Evolutionary conservation across 2,329 filamentous ascomycete genomes (phyloP), one percentile per base, ranked within the genome.

Genomic region (Clarireedia homoeocarpa): DNA sequence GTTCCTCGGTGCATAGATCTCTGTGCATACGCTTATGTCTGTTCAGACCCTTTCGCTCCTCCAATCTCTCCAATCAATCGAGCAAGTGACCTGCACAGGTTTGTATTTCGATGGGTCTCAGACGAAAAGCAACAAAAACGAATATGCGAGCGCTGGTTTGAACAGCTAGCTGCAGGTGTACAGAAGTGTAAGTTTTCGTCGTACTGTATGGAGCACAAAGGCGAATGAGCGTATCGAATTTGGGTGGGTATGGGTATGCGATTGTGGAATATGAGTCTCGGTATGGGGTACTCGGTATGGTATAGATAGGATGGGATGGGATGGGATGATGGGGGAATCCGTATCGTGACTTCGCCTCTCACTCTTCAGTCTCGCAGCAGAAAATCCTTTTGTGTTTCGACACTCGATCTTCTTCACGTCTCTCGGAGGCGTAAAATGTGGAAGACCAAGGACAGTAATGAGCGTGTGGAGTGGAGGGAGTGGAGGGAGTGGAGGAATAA

Each of bases 81-180:
- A 48, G 24, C 23, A 24, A 48, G 52, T 55, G 53, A 12, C 53
- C 53, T 55, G 53, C 53, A 55, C 48, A 14, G 44, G 44, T 24
- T 50, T 26, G 10, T 27, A 23, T 24, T 42, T 23, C 15, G 24
- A 39, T 17, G 24, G 30, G 38, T 38, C 42, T 42, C 23, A 9
- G 45, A 30, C n/a, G 14, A 42, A 30, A 40, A 20, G 17, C 9
- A 12, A 40, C 39, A 20, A 53, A 50, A 50, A 55, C 15, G 52
- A 55, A 44, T 30, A 36, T 36, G 30, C 15, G 27, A 36, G 23
- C 45, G 46, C 34, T 36, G 52, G 30, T 49, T 50, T 55, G 24
- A 14, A 48, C 14, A 40, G 23, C 30, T 48, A 53, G 34, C n/a
- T 53, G 23, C 30, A 40, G 20, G 6, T 53, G 27, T 47, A 38